phyloP scores from a whole-genome alignment of 2,329 filamentous ascomycete genomes.

The Diaporthe citriasiana region DNA sequence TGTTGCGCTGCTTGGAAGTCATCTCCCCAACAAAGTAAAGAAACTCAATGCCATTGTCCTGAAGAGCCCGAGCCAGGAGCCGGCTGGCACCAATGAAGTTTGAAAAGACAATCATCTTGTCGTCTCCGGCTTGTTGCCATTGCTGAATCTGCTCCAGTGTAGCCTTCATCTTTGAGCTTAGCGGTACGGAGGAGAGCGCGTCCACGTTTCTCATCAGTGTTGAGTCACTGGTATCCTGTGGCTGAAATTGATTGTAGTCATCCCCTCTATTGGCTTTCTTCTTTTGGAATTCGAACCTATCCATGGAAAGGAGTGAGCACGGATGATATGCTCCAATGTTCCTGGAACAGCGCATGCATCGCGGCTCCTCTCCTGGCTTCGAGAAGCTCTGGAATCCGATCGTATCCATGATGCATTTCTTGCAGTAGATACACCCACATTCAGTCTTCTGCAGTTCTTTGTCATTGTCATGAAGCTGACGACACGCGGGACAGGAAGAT shows the following conservation, averaged over 20 bases:
- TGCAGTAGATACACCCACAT: not conserved
- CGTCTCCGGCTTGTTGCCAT: slow-evolving; percentile 1
- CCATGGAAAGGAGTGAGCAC: not conserved
- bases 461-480: not conserved
- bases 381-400: not conserved
- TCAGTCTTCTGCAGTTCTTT: not conserved
- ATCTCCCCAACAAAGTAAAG: slow-evolving; percentile 55
- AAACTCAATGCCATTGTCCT: slow-evolving; percentile 50
- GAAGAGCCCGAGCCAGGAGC: slow-evolving; percentile 55
- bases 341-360: not conserved
- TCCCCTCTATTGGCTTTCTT: not conserved
- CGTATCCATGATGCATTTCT: not conserved
- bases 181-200: not conserved
- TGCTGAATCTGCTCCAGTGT: not conserved
- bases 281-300: not conserved
- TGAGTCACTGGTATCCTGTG: not conserved
- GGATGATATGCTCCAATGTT: not conserved
- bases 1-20: not conserved
- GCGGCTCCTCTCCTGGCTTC: not conserved
- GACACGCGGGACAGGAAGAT: not conserved
- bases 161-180: not conserved
- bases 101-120: slow-evolving; percentile 50
- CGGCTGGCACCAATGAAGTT: slow-evolving; percentile 52
- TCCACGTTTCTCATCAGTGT: not conserved
- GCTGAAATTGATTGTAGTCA: not conserved